phyloP scores from a whole-genome alignment of 2,329 filamentous ascomycete genomes.

The Exophiala dermatitidis region DNA sequence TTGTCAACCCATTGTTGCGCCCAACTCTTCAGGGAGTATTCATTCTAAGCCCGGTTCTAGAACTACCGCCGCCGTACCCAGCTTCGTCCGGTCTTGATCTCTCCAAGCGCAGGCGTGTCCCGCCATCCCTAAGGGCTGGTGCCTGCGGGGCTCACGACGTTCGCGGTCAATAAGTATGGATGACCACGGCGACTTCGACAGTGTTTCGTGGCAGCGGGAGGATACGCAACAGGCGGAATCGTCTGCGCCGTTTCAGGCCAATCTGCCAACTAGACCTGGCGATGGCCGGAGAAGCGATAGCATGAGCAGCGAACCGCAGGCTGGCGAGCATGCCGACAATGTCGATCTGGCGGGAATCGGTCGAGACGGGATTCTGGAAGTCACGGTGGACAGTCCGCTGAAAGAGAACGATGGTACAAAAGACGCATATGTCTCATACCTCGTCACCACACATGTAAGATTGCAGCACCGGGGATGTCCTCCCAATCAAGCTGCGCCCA shows the following conservation, averaged over 20 bases:
- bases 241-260: constrained; percentile 27
- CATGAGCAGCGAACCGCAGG: constrained; percentile 41
- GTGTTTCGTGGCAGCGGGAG: constrained; percentile 68
- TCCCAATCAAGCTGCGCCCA: background rate
- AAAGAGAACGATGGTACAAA: constrained; percentile 97
- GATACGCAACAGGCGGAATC: constrained; percentile 42
- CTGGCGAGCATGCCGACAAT: constrained; percentile 45
- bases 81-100: background rate
- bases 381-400: constrained; percentile 71
- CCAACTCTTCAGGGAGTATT: background rate
- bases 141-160: constrained; percentile 7
- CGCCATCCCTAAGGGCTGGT: background rate
- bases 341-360: constrained; percentile 59
- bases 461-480: background rate
- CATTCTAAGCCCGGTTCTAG: background rate
- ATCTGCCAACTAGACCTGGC: constrained; percentile 29
- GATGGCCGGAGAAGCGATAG: constrained; percentile 43
- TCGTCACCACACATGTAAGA: constrained; percentile 79
- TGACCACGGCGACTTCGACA: constrained; percentile 66
- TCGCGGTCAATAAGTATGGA: constrained; percentile 32
- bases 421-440: constrained; percentile 91
- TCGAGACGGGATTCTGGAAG: constrained; percentile 69
- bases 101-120: background rate
- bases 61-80: background rate
- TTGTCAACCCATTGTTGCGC: background rate